These are phyloP conservation scores for Colletotrichum graminicola DNA, from an alignment of 2,329 filamentous ascomycete species.

Conservation along the genomic window DNA sequence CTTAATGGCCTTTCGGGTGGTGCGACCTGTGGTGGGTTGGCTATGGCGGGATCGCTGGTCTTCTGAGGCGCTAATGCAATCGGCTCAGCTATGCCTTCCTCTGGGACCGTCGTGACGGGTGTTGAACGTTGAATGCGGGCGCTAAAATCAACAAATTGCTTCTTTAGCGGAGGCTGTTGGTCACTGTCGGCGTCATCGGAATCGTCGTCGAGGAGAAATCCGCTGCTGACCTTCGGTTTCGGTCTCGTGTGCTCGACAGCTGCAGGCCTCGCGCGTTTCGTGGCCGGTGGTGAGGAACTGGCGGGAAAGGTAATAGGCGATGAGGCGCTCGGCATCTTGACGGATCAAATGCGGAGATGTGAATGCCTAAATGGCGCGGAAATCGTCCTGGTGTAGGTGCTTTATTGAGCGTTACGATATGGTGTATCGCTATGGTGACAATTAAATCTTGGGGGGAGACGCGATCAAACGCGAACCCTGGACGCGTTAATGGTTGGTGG, in stretches of 20 bases:
- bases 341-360: background rate
- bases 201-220: conserved; percentile 56
- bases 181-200: conserved; percentile 47
- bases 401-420: background rate
- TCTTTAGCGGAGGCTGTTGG: conserved; percentile 42
- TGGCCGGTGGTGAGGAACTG: conserved; percentile 57
- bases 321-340: conserved; percentile 68
- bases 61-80: conserved; percentile 1
- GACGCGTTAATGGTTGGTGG: conserved; percentile 38
- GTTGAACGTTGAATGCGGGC: conserved; percentile 22
- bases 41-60: background rate
- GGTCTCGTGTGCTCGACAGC: conserved; percentile 48
- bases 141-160: conserved; percentile 36
- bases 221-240: conserved; percentile 52
- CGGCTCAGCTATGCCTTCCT: conserved; percentile 1
- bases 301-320: conserved; percentile 69
- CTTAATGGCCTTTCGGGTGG: background rate
- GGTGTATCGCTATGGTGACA: conserved; percentile 27
- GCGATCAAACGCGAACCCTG: conserved; percentile 38
- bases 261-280: conserved; percentile 55
- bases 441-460: conserved; percentile 16
- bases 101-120: background rate
- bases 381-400: background rate
- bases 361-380: background rate
- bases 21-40: background rate